These are phyloP conservation scores for Cornus kousa DNA, from an alignment of 148 eudicot species.

Conservation along the genomic window DNA sequence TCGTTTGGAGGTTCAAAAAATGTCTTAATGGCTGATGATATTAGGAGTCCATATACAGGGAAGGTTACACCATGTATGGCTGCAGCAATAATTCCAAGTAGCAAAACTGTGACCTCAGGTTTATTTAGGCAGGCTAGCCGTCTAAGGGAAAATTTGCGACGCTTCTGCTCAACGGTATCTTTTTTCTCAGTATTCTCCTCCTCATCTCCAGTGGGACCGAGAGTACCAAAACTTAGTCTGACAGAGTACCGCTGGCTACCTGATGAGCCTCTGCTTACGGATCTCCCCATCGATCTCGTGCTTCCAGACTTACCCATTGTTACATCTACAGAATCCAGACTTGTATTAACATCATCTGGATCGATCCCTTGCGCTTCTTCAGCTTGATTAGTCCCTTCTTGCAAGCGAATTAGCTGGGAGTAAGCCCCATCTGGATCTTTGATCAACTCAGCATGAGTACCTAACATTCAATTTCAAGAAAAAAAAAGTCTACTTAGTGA, in stretches of 20 bases:
- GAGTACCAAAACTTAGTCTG: slow-evolving; percentile 26
- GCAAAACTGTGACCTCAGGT: slow-evolving; percentile 59
- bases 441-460: slow-evolving; percentile 65
- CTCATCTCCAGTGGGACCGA: slow-evolving; percentile 26
- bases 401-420: slow-evolving; percentile 65
- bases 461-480: slow-evolving; percentile 30
- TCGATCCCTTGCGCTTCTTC: slow-evolving; percentile 30
- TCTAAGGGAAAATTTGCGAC: slow-evolving; percentile 31
- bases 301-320: slow-evolving; percentile 44
- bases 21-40: slow-evolving; percentile 57
- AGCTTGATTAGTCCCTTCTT: slow-evolving; percentile 47
- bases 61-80: slow-evolving; percentile 54
- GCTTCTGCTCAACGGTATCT: slow-evolving; percentile 21
- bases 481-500: background rate
- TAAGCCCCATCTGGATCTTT: slow-evolving; percentile 69
- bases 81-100: slow-evolving; percentile 68
- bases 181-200: background rate
- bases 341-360: slow-evolving; percentile 14
- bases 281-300: slow-evolving; percentile 50
- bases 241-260: slow-evolving; percentile 41
- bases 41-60: slow-evolving; percentile 62
- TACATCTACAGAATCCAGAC: slow-evolving; percentile 18
- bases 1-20: slow-evolving; percentile 52
- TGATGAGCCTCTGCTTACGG: slow-evolving; percentile 57
- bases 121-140: slow-evolving; percentile 60